Evolutionary conservation across 257 asterid species (phyloP), one percentile per base, ranked within the genome.

Genomic region (Solanum infundibuliforme): DNA sequence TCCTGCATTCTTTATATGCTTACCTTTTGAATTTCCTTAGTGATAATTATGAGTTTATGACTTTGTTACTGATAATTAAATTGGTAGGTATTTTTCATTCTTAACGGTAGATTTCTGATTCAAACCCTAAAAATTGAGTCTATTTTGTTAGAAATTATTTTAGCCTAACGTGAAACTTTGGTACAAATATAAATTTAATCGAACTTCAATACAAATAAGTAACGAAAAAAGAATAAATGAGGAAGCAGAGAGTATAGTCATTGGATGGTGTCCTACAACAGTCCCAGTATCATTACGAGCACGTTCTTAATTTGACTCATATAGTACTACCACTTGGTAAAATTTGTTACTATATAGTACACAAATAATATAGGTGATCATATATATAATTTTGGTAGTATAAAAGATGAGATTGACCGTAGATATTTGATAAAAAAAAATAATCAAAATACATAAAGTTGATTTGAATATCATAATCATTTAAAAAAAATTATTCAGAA

Each of bases 171-270:
- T 34, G 7, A 72, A 72, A 32, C 1, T 72, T 32, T 18, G 1
- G 4, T 8, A 8, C 0, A 20, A 34, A 72, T 18, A 18, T 72
- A 8, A 72, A 18, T 34, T 18, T 72, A 71, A 1, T 71, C 0
- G 1, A 13, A 1, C 1, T 31, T 0, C 0, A 31, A 31, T 31
- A 32, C 1, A 7, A 55, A 6, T 18, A 18, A 52, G 23, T 16
- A 6, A 52, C 23, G 0, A 18, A 6, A 52, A 18, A 52, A 18
- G 0, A 52, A 55, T 55, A 55, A 55, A 55, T 3, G 10, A 20
- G 25, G 27, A 73, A 35, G 29, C 27, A 9, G 7, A 73, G 27
- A 73, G 16, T 34, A 5, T 20, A 72, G 18, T 23, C 46, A 73
- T 34, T 73, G 21, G 46, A 73, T 34, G 81, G 29, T 41, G 48